phyloP scores from a whole-genome alignment of 371 early-diverging fungal species.

The Rhizopus microsporus region DNA sequence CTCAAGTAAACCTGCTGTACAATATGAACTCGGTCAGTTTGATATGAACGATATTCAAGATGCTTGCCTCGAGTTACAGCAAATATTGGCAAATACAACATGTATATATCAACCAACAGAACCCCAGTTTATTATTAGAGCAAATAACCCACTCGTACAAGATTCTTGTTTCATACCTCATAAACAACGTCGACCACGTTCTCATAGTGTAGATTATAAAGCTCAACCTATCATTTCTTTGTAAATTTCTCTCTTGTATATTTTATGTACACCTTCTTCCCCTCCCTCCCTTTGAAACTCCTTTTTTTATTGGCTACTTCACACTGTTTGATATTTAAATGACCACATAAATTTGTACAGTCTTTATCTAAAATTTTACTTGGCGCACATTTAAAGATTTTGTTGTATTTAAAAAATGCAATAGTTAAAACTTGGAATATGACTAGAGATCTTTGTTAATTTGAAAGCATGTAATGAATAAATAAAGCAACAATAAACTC shows the following conservation, averaged over 20 bases:
- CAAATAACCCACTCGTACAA: constrained; percentile 27
- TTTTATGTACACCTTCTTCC: background rate
- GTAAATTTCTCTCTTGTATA: constrained; percentile 16
- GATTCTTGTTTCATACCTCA: constrained; percentile 29
- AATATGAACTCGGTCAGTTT: background rate
- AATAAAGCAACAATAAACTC: no score
- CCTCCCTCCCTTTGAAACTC: background rate
- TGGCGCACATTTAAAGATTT: no score
- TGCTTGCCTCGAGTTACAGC: constrained; percentile 22
- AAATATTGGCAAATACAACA: constrained; percentile 6
- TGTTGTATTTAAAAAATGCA: no score
- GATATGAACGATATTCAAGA: constrained; percentile 18
- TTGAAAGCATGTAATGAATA: no score
- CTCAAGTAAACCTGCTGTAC: constrained; percentile 2
- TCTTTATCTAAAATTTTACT: no score
- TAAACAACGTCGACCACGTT: constrained; percentile 22
- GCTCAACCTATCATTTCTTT: constrained; percentile 5
- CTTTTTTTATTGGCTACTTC: background rate
- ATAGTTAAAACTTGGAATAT: no score
- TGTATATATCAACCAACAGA: no score
- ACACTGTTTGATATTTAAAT: background rate
- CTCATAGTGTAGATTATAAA: constrained; percentile 22
- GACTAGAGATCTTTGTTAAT: no score
- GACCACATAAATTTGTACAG: no score
- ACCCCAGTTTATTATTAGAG: constrained; percentile 15